These are phyloP conservation scores for Durotheca rogersii DNA, from an alignment of 495 filamentous ascomycete genomes.

Conservation along the genomic window DNA sequence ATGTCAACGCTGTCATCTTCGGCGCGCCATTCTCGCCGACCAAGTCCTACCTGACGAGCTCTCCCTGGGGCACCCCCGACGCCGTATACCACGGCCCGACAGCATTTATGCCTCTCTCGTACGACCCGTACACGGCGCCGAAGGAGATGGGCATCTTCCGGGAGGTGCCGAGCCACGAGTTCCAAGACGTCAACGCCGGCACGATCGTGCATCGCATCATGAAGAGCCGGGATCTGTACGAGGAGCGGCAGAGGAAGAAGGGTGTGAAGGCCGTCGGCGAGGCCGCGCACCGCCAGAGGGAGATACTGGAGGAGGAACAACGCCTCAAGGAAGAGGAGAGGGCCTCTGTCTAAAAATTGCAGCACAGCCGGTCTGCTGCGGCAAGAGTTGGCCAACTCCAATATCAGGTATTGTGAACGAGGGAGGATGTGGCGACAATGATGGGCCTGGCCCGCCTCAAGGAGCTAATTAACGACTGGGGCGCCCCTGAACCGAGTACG, in stretches of 20 bases:
- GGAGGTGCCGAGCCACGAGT: conserved; percentile 71
- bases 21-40: conserved; percentile 84
- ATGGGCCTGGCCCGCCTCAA: no score
- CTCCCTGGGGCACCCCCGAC: conserved; percentile 74
- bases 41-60: conserved; percentile 66
- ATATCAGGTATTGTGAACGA: background rate
- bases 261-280: conserved; percentile 78
- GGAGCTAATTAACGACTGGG: no score
- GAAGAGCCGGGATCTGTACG: conserved; percentile 78
- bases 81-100: conserved; percentile 95
- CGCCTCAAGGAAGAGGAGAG: conserved; percentile 39
- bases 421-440: no score
- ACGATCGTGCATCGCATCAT: conserved; percentile 90
- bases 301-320: conserved; percentile 57
- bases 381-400: no score
- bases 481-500: no score
- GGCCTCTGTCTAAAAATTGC: background rate
- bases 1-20: conserved; percentile 83
- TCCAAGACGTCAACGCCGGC: conserved; percentile 83
- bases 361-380: no score
- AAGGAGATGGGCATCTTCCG: conserved; percentile 78
- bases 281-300: conserved; percentile 53
- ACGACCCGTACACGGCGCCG: conserved; percentile 81
- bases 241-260: conserved; percentile 86
- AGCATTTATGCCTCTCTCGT: conserved; percentile 80